Evolutionary conservation across 73 alveolate genomes (phyloP).

Genomic region (Tetrahymena thermophila): DNA sequence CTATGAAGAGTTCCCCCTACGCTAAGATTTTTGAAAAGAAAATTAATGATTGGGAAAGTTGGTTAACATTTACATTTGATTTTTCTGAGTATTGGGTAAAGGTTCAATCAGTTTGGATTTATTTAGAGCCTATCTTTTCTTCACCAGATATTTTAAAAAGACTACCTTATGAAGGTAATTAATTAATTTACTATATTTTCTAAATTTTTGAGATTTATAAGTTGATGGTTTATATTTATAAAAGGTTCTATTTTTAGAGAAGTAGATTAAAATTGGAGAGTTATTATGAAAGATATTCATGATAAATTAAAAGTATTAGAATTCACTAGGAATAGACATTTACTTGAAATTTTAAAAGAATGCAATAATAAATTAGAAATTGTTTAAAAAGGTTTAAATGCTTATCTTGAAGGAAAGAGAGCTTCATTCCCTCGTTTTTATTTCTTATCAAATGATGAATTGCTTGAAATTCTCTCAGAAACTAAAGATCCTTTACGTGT

Average conservation of each 20-base stretch:
- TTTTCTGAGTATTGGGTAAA: slow-evolving; percentile 88
- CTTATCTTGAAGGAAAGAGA: neutral
- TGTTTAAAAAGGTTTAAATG: slow-evolving; percentile 81
- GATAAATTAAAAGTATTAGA: slow-evolving; percentile 67
- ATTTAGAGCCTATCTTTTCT: slow-evolving; percentile 94
- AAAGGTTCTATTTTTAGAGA: slow-evolving; percentile 75
- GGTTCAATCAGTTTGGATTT: slow-evolving; percentile 89
- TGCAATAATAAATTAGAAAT: slow-evolving; percentile 95
- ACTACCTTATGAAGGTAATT: slow-evolving; percentile 82
- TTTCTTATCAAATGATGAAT: slow-evolving; percentile 75
- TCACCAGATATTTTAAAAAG: slow-evolving; percentile 95
- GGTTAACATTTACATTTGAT: slow-evolving; percentile 62
- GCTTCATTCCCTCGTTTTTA: neutral
- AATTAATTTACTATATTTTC: neutral
- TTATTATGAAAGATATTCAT: slow-evolving; percentile 69
- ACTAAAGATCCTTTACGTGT: slow-evolving; percentile 90
- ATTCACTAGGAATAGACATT: slow-evolving; percentile 72
- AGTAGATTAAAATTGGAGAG: slow-evolving; percentile 91
- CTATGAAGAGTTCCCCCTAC: slow-evolving; percentile 62
- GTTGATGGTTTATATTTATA: too few species aligned
- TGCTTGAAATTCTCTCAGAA: slow-evolving; percentile 90
- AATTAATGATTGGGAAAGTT: slow-evolving; percentile 87
- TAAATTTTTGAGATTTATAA: too few species aligned
- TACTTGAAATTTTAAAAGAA: slow-evolving; percentile 72
- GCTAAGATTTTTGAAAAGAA: slow-evolving; percentile 65